phyloP scores from a whole-genome alignment of 163 green algal species.

The Trebouxia gelatinosa region DNA sequence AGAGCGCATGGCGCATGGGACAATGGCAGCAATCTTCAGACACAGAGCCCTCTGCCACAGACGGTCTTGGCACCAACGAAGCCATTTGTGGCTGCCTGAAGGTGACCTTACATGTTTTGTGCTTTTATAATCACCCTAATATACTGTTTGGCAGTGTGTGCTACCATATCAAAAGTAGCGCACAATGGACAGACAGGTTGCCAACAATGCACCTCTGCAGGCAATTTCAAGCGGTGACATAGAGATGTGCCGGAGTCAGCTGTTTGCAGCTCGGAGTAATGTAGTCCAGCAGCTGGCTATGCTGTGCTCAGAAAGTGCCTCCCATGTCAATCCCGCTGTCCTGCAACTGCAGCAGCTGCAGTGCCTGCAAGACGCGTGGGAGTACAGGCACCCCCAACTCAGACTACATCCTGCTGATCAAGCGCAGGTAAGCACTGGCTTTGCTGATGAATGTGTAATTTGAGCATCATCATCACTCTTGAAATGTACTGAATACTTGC shows the following conservation, averaged over 20 bases:
- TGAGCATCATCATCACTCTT: too few relatives aligned
- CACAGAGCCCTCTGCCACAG: background rate
- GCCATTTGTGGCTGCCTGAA: constrained; percentile 36
- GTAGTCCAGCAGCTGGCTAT: constrained; percentile 43
- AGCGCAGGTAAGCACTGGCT: too few relatives aligned
- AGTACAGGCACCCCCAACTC: constrained; percentile 36
- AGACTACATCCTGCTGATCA: background rate
- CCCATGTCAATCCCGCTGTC: constrained; percentile 53
- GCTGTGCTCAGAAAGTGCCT: constrained; percentile 52
- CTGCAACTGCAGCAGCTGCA: constrained; percentile 65
- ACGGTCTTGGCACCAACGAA: constrained; percentile 25
- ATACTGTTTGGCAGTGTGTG: too few relatives aligned
- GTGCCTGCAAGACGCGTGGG: constrained; percentile 48
- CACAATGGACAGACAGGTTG: too few relatives aligned
- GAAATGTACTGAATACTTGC: too few relatives aligned
- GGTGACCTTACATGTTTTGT: background rate
- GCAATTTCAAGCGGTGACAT: constrained; percentile 25
- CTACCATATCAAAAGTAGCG: too few relatives aligned
- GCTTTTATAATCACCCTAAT: too few relatives aligned
- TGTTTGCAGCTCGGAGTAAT: constrained; percentile 19
- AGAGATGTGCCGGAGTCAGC: constrained; percentile 31
- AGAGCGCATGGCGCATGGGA: constrained; percentile 36
- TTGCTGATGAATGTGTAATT: too few relatives aligned
- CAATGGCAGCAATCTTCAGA: constrained; percentile 20
- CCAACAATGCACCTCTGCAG: too few relatives aligned